These are phyloP conservation scores for Pisolithus albus DNA, from an alignment of 768 basidiomycete species.

Conservation along the genomic window DNA sequence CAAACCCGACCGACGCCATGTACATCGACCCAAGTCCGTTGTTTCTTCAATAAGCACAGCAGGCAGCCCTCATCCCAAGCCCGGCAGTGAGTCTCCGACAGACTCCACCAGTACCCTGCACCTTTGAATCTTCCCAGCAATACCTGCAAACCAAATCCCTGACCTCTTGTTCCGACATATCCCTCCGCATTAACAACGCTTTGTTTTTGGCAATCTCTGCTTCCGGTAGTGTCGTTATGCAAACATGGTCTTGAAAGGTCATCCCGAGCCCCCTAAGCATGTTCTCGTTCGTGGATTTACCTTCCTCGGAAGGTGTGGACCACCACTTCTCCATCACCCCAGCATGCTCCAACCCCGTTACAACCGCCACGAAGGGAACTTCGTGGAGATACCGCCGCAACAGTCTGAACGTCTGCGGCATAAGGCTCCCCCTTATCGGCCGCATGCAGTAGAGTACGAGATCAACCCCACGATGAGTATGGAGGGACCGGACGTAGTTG, in stretches of 20 bases:
- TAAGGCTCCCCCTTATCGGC: slow-evolving; percentile 2
- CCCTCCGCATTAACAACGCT: slow-evolving; percentile 14
- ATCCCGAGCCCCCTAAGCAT: slow-evolving; percentile 18
- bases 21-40: too few species aligned
- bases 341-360: slow-evolving; percentile 29
- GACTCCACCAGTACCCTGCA: not conserved
- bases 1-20: too few species aligned
- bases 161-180: slow-evolving; percentile 10
- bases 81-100: not conserved
- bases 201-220: slow-evolving; percentile 9
- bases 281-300: slow-evolving; percentile 21
- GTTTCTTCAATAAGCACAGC: not conserved
- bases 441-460: slow-evolving; percentile 22
- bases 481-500: slow-evolving; percentile 11
- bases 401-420: not conserved
- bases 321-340: slow-evolving; percentile 28
- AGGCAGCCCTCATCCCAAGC: not conserved
- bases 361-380: slow-evolving; percentile 31
- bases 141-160: slow-evolving; percentile 9
- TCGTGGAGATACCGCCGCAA: not conserved
- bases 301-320: slow-evolving; percentile 5
- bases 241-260: slow-evolving; percentile 31
- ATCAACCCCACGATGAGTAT: slow-evolving; percentile 13
- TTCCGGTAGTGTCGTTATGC: slow-evolving; percentile 29
- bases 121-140: slow-evolving; percentile 9